phyloP scores from a whole-genome alignment of 768 basidiomycete genomes.

The Auriculariales sp. region DNA sequence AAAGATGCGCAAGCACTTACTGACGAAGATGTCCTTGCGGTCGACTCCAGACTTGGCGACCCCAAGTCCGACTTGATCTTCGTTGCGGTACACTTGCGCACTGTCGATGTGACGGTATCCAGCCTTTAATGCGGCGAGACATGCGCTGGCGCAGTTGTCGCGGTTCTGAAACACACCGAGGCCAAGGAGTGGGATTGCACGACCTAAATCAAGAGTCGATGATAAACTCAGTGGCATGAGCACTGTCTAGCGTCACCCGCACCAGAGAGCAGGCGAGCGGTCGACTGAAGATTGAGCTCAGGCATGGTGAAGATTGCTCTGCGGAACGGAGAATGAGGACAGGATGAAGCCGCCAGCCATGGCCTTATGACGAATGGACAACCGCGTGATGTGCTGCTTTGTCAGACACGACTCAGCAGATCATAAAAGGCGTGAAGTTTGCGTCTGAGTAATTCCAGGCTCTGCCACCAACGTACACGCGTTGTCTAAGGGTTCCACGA shows the following conservation, averaged over 20 bases:
- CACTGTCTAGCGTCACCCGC: neutral
- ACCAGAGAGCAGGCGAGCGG: neutral
- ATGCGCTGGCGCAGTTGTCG: constrained; percentile 31
- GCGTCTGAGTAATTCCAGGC: too few species aligned
- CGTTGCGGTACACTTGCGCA: constrained; percentile 13
- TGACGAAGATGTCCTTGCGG: constrained; percentile 11
- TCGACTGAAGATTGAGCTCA: neutral
- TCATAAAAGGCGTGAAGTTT: too few species aligned
- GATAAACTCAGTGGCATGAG: neutral
- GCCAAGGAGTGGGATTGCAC: constrained; percentile 5
- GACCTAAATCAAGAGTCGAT: constrained; percentile 2
- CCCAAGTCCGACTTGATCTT: constrained; percentile 6
- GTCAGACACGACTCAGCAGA: too few species aligned
- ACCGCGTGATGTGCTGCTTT: too few species aligned
- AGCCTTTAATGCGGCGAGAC: constrained; percentile 36
- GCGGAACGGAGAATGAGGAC: too few species aligned
- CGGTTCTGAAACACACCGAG: constrained; percentile 33
- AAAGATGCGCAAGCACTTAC: constrained; percentile 4
- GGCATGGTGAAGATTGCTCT: too few species aligned
- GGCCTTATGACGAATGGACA: too few species aligned
- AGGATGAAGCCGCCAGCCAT: too few species aligned
- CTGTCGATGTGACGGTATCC: constrained; percentile 12
- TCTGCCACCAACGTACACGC: too few species aligned
- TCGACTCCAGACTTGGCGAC: constrained; percentile 4
- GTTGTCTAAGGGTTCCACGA: too few species aligned